phyloP scores from a whole-genome alignment of 805 yeast species.

The Clavispora fructus region DNA sequence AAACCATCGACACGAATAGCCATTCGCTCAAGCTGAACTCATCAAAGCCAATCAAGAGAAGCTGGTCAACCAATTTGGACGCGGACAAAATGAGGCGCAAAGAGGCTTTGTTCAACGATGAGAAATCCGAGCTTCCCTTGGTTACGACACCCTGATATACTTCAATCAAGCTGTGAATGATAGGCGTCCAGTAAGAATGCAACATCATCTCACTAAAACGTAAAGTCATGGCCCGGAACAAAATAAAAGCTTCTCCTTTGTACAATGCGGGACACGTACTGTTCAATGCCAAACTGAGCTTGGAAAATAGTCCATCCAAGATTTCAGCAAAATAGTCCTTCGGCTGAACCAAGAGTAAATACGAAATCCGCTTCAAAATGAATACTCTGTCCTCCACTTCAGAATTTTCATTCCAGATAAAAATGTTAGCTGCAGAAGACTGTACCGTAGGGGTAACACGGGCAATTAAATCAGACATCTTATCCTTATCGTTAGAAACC shows the following conservation, averaged over 20 bases:
- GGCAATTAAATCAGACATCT: slow-evolving; percentile 45
- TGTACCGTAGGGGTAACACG: slow-evolving; percentile 30
- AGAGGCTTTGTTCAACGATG: slow-evolving; percentile 30
- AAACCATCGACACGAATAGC: slow-evolving; percentile 73
- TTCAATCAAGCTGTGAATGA: slow-evolving; percentile 56
- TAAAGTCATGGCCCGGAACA: slow-evolving; percentile 62
- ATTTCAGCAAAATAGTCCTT: slow-evolving; percentile 49
- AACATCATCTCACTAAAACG: slow-evolving; percentile 61
- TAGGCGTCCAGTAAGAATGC: slow-evolving; percentile 61
- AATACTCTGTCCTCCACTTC: slow-evolving; percentile 51
- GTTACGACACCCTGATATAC: slow-evolving; percentile 39
- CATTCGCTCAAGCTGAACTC: slow-evolving; percentile 77
- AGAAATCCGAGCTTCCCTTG: slow-evolving; percentile 19
- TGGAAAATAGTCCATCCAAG: slow-evolving; percentile 42
- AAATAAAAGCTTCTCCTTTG: slow-evolving; percentile 43
- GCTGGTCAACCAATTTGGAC: slow-evolving; percentile 73
- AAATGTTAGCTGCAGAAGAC: slow-evolving; percentile 54
- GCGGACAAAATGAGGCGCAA: slow-evolving; percentile 47
- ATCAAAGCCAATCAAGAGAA: slow-evolving; percentile 64
- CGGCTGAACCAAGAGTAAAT: slow-evolving; percentile 57
- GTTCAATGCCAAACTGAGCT: slow-evolving; percentile 29
- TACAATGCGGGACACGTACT: slow-evolving; percentile 28
- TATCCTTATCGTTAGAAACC: slow-evolving; percentile 61
- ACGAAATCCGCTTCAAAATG: slow-evolving; percentile 59
- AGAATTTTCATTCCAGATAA: slow-evolving; percentile 64